A percentile compares a stretch with the other conserved stretches of the same genome.
phyloP scores from a whole-genome alignment of 2,329 filamentous ascomycete genomes.

The Trichoderma sp. region DNA sequence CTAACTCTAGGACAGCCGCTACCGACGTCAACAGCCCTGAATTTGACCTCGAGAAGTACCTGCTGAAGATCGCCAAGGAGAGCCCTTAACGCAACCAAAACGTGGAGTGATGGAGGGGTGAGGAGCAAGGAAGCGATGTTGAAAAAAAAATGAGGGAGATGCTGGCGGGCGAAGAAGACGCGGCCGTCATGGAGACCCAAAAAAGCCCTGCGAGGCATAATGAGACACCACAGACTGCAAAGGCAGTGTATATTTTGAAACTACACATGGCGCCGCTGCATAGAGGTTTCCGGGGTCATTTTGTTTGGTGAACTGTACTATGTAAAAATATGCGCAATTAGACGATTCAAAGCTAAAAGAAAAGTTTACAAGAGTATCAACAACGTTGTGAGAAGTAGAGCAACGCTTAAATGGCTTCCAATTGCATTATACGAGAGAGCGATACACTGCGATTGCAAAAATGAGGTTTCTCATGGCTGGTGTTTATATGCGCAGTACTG shows the following conservation, averaged over 20 bases:
- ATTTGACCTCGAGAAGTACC: constrained; percentile 88
- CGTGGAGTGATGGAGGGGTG: neutral
- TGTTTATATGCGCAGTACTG: neutral
- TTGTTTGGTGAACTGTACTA: constrained; percentile 50
- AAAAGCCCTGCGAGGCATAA: constrained; percentile 18
- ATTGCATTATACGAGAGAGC: neutral
- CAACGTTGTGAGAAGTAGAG: neutral
- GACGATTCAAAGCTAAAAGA: constrained; percentile 36
- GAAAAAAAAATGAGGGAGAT: neutral
- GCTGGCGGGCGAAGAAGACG: constrained; percentile 7
- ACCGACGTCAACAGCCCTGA: constrained; percentile 78
- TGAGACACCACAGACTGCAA: constrained; percentile 18
- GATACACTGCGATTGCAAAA: neutral
- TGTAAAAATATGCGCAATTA: constrained; percentile 56
- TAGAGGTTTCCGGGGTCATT: constrained; percentile 52
- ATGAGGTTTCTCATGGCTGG: neutral
- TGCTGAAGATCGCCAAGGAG: constrained; percentile 63
- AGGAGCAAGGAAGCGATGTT: neutral
- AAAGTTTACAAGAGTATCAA: constrained; percentile 6
- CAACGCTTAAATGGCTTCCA: neutral
- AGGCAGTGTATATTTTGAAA: constrained; percentile 40
- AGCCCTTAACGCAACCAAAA: constrained; percentile 44
- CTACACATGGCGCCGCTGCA: constrained; percentile 47
- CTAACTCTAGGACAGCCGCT: constrained; percentile 32
- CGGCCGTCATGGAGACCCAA: constrained; percentile 11